Conservation (phyloP, 345 rosid genomes). For the Gossypioides kirkii region DNA sequence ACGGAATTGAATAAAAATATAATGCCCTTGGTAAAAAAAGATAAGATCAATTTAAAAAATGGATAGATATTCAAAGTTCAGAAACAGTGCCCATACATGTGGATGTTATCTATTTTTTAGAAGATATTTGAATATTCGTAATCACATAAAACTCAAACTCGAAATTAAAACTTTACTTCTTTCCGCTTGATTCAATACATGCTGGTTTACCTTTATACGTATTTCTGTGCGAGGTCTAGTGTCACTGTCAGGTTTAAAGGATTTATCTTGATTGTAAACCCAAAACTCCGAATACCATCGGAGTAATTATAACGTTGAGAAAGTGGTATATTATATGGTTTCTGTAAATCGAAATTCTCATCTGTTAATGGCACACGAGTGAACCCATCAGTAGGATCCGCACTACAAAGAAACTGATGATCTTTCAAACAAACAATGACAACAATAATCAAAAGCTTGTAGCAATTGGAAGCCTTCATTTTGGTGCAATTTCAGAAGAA, state of each 20-base stretch:
- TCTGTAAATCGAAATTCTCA: slow-evolving; percentile 17
- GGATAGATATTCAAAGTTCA: too few relatives aligned
- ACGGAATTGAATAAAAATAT: too few relatives aligned
- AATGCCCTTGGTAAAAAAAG: too few relatives aligned
- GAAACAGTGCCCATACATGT: too few relatives aligned
- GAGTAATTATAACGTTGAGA: slow-evolving; percentile 14
- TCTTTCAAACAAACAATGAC: background rate
- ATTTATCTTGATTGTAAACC: slow-evolving; percentile 26
- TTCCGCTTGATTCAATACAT: background rate
- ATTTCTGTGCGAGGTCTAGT: slow-evolving; percentile 35
- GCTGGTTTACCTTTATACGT: slow-evolving; percentile 17
- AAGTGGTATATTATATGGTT: slow-evolving; percentile 21
- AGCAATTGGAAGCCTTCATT: background rate
- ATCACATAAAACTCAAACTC: too few relatives aligned
- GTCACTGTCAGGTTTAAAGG: slow-evolving; percentile 20
- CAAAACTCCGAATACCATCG: slow-evolving; percentile 14
- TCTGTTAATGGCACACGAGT: slow-evolving; percentile 23
- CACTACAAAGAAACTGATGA: background rate
- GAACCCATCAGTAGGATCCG: slow-evolving; percentile 29
- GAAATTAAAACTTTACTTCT: too few relatives aligned
- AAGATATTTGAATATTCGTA: too few relatives aligned
- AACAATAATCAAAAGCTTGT: background rate
- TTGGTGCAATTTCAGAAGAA: background rate
- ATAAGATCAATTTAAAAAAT: too few relatives aligned
- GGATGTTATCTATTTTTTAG: too few relatives aligned